Evolutionary conservation across 208 protist genomes (phyloP).

Genomic region (Borovskyia barvae): DNA sequence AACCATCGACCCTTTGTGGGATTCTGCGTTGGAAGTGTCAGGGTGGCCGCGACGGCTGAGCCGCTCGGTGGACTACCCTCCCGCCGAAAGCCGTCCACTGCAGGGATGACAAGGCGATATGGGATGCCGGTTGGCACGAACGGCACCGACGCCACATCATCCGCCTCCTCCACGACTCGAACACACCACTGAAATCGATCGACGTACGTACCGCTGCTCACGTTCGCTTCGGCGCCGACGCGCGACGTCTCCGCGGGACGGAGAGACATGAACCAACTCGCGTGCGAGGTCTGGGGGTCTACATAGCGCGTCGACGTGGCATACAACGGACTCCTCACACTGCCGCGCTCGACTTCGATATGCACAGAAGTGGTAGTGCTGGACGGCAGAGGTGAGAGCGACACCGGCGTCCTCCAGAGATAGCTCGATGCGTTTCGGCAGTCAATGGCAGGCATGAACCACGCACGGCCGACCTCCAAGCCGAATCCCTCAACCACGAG

Average conservation of each 20-base stretch:
- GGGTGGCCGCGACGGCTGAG: slow-evolving; percentile 17
- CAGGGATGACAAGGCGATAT: slow-evolving; percentile 55
- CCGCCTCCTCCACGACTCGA: slow-evolving; percentile 30
- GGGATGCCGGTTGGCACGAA: slow-evolving; percentile 59
- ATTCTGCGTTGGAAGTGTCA: slow-evolving; percentile 45
- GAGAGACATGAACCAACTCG: slow-evolving; percentile 67
- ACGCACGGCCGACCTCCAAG: slow-evolving; percentile 37
- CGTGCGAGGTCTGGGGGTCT: slow-evolving; percentile 48
- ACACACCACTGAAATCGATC: slow-evolving; percentile 72
- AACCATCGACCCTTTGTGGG: slow-evolving; percentile 52
- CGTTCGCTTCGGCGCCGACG: slow-evolving; percentile 27
- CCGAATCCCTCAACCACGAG: slow-evolving; percentile 71
- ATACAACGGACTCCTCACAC: slow-evolving; percentile 1
- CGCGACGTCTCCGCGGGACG: slow-evolving; percentile 40
- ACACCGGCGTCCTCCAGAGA: slow-evolving; percentile 54
- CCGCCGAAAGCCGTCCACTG: slow-evolving; percentile 42
- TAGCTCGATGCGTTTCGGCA: slow-evolving; percentile 65
- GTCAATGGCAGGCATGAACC: slow-evolving; percentile 63
- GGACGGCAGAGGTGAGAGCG: slow-evolving; percentile 55
- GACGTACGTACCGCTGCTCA: slow-evolving; percentile 25
- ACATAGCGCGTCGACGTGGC: slow-evolving; percentile 49
- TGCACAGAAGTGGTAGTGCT: slow-evolving; percentile 9
- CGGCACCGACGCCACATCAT: background rate
- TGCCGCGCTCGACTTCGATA: slow-evolving; percentile 1
- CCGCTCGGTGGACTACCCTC: slow-evolving; percentile 2